A percentile compares a stretch with the other conserved stretches of the same genome.
Evolutionary conservation across 345 rosid species (phyloP).

Genomic region (Salix koriyanagi): DNA sequence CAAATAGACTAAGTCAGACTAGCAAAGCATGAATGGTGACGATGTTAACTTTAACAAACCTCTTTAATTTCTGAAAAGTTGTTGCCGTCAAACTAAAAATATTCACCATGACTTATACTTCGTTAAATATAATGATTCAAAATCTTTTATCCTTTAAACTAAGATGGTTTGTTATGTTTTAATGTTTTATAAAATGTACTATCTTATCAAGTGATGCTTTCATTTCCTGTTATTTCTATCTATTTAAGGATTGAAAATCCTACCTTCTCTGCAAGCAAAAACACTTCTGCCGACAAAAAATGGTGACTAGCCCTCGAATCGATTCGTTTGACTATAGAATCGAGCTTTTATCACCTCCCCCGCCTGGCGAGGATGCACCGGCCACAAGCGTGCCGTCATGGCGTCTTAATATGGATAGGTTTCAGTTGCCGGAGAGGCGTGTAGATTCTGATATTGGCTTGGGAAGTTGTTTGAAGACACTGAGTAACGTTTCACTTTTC

Average conservation of each 20-base stretch:
- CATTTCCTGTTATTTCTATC: not conserved
- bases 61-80: too few species aligned
- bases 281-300: not conserved
- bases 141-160: not conserved
- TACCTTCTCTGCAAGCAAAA: not conserved
- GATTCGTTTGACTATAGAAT: not conserved
- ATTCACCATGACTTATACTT: too few species aligned
- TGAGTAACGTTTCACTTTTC: constrained; percentile 14
- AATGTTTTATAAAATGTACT: not conserved
- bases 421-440: constrained; percentile 30
- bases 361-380: not conserved
- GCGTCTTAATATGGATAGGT: constrained; percentile 41
- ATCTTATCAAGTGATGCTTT: not conserved
- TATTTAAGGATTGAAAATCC: not conserved
- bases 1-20: too few species aligned
- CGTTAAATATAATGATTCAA: not conserved
- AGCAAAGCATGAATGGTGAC: too few species aligned
- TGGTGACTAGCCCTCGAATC: constrained; percentile 4
- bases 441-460: constrained; percentile 17
- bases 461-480: not conserved
- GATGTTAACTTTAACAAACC: too few species aligned
- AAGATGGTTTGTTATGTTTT: not conserved
- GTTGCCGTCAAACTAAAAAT: too few species aligned
- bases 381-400: constrained; percentile 30
- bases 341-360: constrained; percentile 31